Conservation (phyloP, 1,139 yeast genomes). For the Candida tropicalis region DNA sequence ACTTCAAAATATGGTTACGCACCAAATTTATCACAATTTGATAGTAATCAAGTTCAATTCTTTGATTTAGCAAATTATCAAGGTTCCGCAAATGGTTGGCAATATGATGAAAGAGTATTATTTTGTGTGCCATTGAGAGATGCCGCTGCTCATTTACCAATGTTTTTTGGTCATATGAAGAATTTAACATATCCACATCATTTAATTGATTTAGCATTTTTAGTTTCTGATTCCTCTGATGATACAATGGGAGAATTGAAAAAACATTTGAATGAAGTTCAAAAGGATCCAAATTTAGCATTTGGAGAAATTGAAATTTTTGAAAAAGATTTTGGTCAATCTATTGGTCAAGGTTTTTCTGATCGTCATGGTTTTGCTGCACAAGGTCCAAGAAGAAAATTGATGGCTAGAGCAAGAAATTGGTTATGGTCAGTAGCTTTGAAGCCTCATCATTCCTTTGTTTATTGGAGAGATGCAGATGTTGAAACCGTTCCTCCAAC, state of each 20-base stretch:
- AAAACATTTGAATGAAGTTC: slow-evolving; percentile 45
- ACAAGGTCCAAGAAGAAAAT: slow-evolving; percentile 55
- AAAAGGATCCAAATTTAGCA: slow-evolving; percentile 46
- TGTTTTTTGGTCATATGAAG: slow-evolving; percentile 60
- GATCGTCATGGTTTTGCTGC: slow-evolving; percentile 59
- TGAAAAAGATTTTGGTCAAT: slow-evolving; percentile 56
- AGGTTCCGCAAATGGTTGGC: slow-evolving; percentile 57
- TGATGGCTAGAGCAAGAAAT: slow-evolving; percentile 58
- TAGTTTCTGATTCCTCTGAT: slow-evolving; percentile 60
- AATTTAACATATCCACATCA: slow-evolving; percentile 61
- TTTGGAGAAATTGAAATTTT: slow-evolving; percentile 61
- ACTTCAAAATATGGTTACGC: slow-evolving; percentile 18
- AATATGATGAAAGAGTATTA: slow-evolving; percentile 52
- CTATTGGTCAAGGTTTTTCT: slow-evolving; percentile 53
- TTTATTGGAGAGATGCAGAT: slow-evolving; percentile 61
- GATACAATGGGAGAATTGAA: slow-evolving; percentile 55
- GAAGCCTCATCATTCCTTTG: slow-evolving; percentile 54
- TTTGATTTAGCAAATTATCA: slow-evolving; percentile 48
- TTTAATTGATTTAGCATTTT: slow-evolving; percentile 58
- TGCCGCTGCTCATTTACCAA: slow-evolving; percentile 64
- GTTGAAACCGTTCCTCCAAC: slow-evolving; percentile 56
- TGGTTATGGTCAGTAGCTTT: slow-evolving; percentile 56
- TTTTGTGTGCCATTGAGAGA: slow-evolving; percentile 64
- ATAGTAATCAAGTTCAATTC: slow-evolving; percentile 33
- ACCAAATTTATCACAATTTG: slow-evolving; percentile 26